Evolutionary conservation across 805 yeast genomes (phyloP).

Genomic region (Wickerhamiella cacticola): DNA sequence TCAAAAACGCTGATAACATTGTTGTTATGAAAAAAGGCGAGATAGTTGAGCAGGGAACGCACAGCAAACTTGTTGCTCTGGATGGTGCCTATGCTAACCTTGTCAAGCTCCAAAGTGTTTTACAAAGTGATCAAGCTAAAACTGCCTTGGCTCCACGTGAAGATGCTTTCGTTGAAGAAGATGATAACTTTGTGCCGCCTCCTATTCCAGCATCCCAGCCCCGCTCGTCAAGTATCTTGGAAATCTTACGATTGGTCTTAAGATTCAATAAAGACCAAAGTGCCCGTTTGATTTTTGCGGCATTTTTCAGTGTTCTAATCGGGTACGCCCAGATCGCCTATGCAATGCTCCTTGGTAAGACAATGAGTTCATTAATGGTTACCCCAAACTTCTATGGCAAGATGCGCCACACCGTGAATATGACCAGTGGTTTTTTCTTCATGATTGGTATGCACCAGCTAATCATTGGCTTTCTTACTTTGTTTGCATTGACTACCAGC

Average conservation of each 20-base stretch:
- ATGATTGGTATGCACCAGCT: conserved; percentile 11
- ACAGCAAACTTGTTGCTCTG: conserved; percentile 24
- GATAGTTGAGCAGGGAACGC: conserved; percentile 34
- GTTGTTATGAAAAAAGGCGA: conserved; percentile 36
- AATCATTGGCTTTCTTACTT: conserved; percentile 12
- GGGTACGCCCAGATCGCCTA: conserved; percentile 22
- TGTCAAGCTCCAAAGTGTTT: conserved; percentile 23
- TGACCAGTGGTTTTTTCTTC: conserved; percentile 14
- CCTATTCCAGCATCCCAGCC: conserved; percentile 2
- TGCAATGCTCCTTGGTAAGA: conserved; percentile 22
- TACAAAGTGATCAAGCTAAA: not conserved
- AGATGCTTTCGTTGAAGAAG: conserved; percentile 7
- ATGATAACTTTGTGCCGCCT: not conserved
- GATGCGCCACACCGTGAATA: conserved; percentile 20
- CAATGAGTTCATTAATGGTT: conserved; percentile 17
- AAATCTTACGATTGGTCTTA: conserved; percentile 11
- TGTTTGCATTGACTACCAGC: conserved; percentile 12
- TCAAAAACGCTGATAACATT: conserved; percentile 36
- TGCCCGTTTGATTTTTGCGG: conserved; percentile 16
- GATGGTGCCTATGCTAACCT: conserved; percentile 22
- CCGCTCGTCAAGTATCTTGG: not conserved
- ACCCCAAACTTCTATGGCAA: conserved; percentile 13
- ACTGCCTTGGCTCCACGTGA: not conserved
- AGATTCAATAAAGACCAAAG: conserved; percentile 18
- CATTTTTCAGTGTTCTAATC: conserved; percentile 15